These are phyloP conservation scores for Phialophora tarda DNA, from an alignment of 2,329 filamentous ascomycete species.

Conservation along the genomic window DNA sequence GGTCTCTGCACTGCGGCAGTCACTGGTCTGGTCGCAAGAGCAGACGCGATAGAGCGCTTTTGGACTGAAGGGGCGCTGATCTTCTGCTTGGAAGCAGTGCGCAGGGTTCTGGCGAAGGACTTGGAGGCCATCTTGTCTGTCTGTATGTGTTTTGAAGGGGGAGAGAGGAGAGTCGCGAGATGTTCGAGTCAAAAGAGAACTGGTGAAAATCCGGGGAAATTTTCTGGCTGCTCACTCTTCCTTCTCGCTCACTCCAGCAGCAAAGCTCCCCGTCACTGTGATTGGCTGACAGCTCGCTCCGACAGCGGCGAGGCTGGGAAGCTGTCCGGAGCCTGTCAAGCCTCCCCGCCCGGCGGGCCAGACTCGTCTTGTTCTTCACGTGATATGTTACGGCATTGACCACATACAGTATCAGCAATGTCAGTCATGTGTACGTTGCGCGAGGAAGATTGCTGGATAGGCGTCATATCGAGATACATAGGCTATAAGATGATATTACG, in stretches of 20 bases:
- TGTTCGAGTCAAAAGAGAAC: constrained; percentile 5
- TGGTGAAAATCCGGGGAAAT: constrained; percentile 31
- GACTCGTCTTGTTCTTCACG: not conserved
- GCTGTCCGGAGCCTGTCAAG: not conserved
- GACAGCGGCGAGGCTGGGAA: constrained; percentile 17
- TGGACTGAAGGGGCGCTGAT: constrained; percentile 57
- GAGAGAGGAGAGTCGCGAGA: constrained; percentile 19
- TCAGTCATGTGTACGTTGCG: too few species aligned
- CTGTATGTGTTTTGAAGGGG: not conserved
- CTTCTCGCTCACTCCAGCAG: not conserved
- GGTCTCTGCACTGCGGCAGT: constrained; percentile 55
- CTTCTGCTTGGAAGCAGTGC: constrained; percentile 61
- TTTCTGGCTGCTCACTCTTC: constrained; percentile 18
- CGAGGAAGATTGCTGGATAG: too few species aligned
- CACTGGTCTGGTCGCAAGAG: constrained; percentile 58
- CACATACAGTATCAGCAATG: too few species aligned
- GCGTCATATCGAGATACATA: too few species aligned
- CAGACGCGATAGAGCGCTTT: constrained; percentile 65
- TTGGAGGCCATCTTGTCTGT: constrained; percentile 53
- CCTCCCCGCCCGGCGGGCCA: constrained; percentile 19
- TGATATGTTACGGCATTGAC: too few species aligned
- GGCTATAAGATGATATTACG: too few species aligned
- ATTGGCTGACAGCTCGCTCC: constrained; percentile 9
- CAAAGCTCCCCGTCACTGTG: not conserved
- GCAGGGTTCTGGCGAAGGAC: constrained; percentile 62